Evolutionary conservation across 2,329 filamentous ascomycete species (phyloP), one percentile per base, ranked within the genome.

Genomic region (Harringtonia lauricola): DNA sequence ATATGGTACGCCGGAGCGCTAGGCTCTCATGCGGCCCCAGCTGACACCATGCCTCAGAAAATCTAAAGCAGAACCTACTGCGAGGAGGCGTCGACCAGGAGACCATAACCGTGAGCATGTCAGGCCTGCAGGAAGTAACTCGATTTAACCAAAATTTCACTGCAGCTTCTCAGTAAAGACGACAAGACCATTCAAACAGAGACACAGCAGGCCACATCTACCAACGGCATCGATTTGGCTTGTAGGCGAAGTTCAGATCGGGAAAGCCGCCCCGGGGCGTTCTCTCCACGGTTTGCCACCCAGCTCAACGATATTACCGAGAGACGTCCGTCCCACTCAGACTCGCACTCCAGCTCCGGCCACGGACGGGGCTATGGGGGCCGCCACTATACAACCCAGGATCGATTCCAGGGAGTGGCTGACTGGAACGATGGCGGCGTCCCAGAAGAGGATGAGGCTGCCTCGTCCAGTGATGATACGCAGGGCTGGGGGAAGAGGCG

Each of bases 61-160:
- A 66, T 43, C 56, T 75, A 34, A 59, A 62, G 40, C 63, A 60
- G n/a, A 75, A 70, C 43, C 64, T 79, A 24, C 55, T 69, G 39
- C 58, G 57, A 46, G 70, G 68, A 22, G 74, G 73, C 5, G 63
- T 76, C 33, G 59, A 59, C 2, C 60, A 70, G 42, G 61, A 64
- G 17, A 66, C 66, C 5, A n/a, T 51, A 14, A 13, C 18, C 13
- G 47, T 49, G 22, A n/a, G 5, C 5, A n/a, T n/a, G n/a, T n/a
- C n/a, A n/a, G n/a, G n/a, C n/a, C n/a, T n/a, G n/a, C n/a, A n/a
- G n/a, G n/a, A n/a, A n/a, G n/a, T n/a, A n/a, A n/a, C n/a, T n/a
- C n/a, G n/a, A n/a, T n/a, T n/a, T n/a, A n/a, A n/a, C n/a, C n/a
- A n/a, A n/a, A n/a, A n/a, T n/a, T n/a, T 26, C 31, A 28, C 39